Conservation (phyloP, 2,329 filamentous ascomycete species). For the Pestalotiopsis sp. region DNA sequence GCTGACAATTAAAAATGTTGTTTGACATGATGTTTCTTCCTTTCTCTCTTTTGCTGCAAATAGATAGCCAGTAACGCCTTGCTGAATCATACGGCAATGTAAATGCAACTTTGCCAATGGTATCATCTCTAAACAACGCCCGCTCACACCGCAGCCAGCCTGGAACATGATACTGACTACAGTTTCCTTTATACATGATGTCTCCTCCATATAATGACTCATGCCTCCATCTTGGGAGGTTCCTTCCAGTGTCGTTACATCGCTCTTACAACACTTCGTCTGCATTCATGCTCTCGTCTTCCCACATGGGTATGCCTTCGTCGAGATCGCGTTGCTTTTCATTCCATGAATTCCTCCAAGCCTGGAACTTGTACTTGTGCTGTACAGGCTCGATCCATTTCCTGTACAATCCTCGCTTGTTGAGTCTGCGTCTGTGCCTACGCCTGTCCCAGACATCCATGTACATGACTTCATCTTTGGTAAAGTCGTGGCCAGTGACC, state of each 20-base stretch:
- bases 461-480: conserved; percentile 41
- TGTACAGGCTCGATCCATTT: conserved; percentile 40
- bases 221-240: background rate
- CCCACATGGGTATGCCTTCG: conserved; percentile 39
- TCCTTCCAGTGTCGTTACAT: background rate
- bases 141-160: background rate
- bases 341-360: conserved; percentile 43
- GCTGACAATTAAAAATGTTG: background rate
- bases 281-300: conserved; percentile 34
- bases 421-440: conserved; percentile 51
- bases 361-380: conserved; percentile 43
- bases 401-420: conserved; percentile 45
- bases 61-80: conserved; percentile 3
- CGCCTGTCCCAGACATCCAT: conserved; percentile 50
- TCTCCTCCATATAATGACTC: background rate
- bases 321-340: conserved; percentile 42
- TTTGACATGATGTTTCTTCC: background rate
- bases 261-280: conserved; percentile 25
- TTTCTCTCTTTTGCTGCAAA: background rate
- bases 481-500: conserved; percentile 45
- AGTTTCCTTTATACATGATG: background rate
- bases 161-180: background rate
- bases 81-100: background rate
- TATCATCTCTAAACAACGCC: background rate
- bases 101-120: background rate